Base-by-base conservation (phyloP, 2,329 filamentous ascomycete species). In the Arthrobotrys entomopaga region DNA sequence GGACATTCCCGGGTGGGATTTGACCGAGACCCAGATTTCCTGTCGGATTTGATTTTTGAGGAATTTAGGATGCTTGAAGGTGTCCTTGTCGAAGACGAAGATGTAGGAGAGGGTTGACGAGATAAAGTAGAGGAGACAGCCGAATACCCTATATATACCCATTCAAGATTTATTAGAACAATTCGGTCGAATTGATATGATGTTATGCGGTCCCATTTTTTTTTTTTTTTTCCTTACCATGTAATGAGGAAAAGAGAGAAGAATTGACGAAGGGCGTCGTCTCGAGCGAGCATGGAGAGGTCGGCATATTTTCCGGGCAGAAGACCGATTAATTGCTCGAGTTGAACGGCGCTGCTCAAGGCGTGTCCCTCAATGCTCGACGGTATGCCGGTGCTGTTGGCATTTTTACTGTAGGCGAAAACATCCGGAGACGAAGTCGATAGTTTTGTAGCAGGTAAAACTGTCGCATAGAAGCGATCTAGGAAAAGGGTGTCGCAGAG, bases 71-170 rank as follows among this genome's bases (percentile, higher is more conserved):
- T 98, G 94, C 60, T 92, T 85, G 82, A 94, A 88, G 50, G 91
- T 95, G 48, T 88, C 87, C 82, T 97, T 95, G 83, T 97, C 93
- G 84, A 97, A 97, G 80, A 97, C 86, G 83, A 97, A 90, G 79
- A 90, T 79, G 83, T 96, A 98, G 15, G 93, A 97, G 16, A 96
- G 85, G 4, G 89, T 86, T 2, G 93, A 91, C 80, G 92, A 92
- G 77, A 91, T 79, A 81, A 94, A 97, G 86, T 97, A 98, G 65
- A 95, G 85, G 53, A 93, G 77, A 38, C 93, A 82, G 65, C 93
- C 94, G 79, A 96, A 96, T 78, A 97, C 81, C 90, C 93, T 97
- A 79, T 19, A 73, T 75, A 43, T 26, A 15, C 20, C 7, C 10
- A 34, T 34, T 5, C 7, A 5, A 34, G 29, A 24, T 20, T 15